phyloP scores from a whole-genome alignment of 2,329 filamentous ascomycete species.

The Stenocarpella maydis region DNA sequence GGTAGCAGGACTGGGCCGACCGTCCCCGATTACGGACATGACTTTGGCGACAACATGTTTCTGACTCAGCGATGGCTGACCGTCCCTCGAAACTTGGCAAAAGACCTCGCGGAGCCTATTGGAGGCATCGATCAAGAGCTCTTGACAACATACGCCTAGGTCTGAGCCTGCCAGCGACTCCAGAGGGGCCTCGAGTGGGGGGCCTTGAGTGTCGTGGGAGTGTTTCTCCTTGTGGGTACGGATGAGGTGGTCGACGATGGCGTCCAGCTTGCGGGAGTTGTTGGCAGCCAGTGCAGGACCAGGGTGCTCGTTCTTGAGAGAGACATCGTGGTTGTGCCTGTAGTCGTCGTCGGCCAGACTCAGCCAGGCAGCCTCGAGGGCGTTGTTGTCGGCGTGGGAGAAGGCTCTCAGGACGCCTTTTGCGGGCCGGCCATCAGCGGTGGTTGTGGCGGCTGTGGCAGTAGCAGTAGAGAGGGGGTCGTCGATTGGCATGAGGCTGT shows the following conservation, averaged over 20 bases:
- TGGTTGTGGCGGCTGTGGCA: slow-evolving; percentile 56
- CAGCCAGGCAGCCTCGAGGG: slow-evolving; percentile 81
- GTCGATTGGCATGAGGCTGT: slow-evolving; percentile 82
- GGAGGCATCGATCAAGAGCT: slow-evolving; percentile 56
- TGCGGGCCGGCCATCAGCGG: slow-evolving; percentile 59
- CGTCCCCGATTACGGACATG: slow-evolving; percentile 44
- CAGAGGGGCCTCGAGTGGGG: slow-evolving; percentile 41
- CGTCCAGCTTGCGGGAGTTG: slow-evolving; percentile 47
- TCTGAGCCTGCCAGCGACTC: slow-evolving; percentile 44
- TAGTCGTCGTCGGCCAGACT: slow-evolving; percentile 61
- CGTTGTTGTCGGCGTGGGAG: slow-evolving; percentile 78
- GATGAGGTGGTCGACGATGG: slow-evolving; percentile 54
- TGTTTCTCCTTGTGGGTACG: slow-evolving; percentile 58
- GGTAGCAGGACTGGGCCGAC: slow-evolving; percentile 25
- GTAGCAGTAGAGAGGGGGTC: slow-evolving; percentile 79
- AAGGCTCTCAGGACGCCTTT: slow-evolving; percentile 78
- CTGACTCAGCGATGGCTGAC: slow-evolving; percentile 49
- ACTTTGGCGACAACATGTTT: slow-evolving; percentile 57
- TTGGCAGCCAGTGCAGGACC: slow-evolving; percentile 46
- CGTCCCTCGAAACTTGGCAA: slow-evolving; percentile 56
- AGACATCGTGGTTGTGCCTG: slow-evolving; percentile 55
- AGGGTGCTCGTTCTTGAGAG: slow-evolving; percentile 44
- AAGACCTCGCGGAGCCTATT: slow-evolving; percentile 58
- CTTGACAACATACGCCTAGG: slow-evolving; percentile 56
- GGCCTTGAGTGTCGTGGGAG: slow-evolving; percentile 45